Conservation (phyloP, 805 yeast genomes). For the Candida ponderosae region DNA sequence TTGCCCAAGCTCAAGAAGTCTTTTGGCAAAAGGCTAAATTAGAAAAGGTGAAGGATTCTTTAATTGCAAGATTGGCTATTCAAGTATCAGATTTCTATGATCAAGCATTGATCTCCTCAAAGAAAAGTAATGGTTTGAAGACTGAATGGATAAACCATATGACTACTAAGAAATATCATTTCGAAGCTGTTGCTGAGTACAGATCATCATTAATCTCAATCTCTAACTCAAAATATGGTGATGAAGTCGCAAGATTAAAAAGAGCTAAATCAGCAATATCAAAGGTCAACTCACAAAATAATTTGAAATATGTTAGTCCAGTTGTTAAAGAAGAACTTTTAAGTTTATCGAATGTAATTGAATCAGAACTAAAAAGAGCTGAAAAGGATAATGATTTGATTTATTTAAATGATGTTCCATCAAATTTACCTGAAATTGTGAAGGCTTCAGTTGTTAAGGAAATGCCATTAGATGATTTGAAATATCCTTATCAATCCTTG, state of each 20-base stretch:
- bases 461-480: slow-evolving; percentile 28
- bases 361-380: slow-evolving; percentile 39
- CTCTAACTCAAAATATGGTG: slow-evolving; percentile 53
- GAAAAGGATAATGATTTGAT: slow-evolving; percentile 79
- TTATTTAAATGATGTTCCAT: slow-evolving; percentile 61
- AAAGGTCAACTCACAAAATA: slow-evolving; percentile 26
- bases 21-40: slow-evolving; percentile 69
- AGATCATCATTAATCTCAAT: slow-evolving; percentile 47
- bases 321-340: slow-evolving; percentile 42
- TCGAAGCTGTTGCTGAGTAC: slow-evolving; percentile 62
- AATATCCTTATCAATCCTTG: slow-evolving; percentile 20
- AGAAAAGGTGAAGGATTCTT: slow-evolving; percentile 43
- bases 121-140: slow-evolving; percentile 41
- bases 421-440: slow-evolving; percentile 31
- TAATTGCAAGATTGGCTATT: slow-evolving; percentile 55
- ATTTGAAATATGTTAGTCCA: slow-evolving; percentile 33
- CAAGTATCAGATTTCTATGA: slow-evolving; percentile 55
- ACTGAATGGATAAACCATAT: slow-evolving; percentile 62
- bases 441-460: slow-evolving; percentile 54
- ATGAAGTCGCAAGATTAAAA: slow-evolving; percentile 53
- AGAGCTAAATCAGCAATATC: slow-evolving; percentile 31
- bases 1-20: slow-evolving; percentile 85
- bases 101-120: slow-evolving; percentile 33
- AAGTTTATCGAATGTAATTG: slow-evolving; percentile 39
- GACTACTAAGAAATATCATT: slow-evolving; percentile 53